Evolutionary conservation across 495 filamentous ascomycete genomes (phyloP), one percentile per base, ranked within the genome.

Genomic region (Cryomyces minteri): DNA sequence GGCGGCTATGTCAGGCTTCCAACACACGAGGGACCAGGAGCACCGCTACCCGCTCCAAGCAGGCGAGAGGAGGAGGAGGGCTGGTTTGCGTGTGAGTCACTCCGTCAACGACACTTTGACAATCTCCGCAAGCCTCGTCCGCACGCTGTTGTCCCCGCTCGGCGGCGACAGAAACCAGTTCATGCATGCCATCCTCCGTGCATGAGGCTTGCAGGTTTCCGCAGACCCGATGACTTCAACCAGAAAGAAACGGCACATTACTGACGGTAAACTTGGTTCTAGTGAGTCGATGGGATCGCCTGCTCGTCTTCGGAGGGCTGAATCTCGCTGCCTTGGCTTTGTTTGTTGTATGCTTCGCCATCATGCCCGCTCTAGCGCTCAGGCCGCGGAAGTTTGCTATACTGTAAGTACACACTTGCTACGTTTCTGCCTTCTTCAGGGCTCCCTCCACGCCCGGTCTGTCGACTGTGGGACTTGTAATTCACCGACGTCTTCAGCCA

Each of bases 261-360:
- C 54, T 57, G 48, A 60, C 57, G 45, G 52, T 59, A 49, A 51
- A 2, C 40, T 2, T 41, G 34, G 9, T 8, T 50, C 45, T 62
- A 98, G 90, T 98, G 68, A 94, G 85, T 62, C 76, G 90, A 60
- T 96, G 90, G 90, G 90, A 98, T 63, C 83, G 90, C 42, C 63
- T 96, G 58, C 69, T 98, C 54, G 74, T 95, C 46, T 98, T 96
- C 59, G 79, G 72, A 45, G 87, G 77, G 54, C 93, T 92, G 68
- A 95, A 94, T 58, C 59, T 94, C 51, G 88, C 81, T 43, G 88
- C 90, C 43, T 70, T 82, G 48, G 84, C 81, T 45, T 87, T 92
- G 67, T 98, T 98, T 65, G 73, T 90, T 48, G 71, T 90, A 53
- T 92, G 84, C 68, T 92, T 96, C 66, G 75, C 75, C 57, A 68